A percentile compares a stretch with the other conserved stretches of the same genome.
phyloP scores from a whole-genome alignment of 352 stramenopile genomes.

The Pythium oligandrum region DNA sequence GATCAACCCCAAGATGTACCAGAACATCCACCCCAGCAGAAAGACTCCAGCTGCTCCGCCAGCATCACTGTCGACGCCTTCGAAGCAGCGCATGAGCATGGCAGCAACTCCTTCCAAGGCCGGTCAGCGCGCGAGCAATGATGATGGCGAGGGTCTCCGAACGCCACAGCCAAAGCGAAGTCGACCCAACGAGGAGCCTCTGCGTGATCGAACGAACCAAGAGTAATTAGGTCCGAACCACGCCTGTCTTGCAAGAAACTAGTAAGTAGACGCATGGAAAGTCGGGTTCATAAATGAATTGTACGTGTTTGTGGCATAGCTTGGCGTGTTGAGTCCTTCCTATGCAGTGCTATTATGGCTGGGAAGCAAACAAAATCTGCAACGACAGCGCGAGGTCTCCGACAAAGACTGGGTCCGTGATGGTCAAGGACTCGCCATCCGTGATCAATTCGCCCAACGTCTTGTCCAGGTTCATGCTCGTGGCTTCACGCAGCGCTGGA shows the following conservation, averaged over 20 bases:
- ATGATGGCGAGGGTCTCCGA: background rate
- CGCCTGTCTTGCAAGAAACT: too few species aligned
- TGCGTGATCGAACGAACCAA: constrained; percentile 16
- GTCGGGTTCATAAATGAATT: background rate
- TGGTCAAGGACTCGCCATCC: constrained; percentile 87
- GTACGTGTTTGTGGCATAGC: constrained; percentile 6
- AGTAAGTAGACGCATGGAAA: too few species aligned
- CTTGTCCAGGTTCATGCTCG: constrained; percentile 90
- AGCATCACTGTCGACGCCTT: background rate
- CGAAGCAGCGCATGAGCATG: too few species aligned
- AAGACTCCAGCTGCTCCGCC: background rate
- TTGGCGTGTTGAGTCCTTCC: background rate
- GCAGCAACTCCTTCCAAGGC: too few species aligned
- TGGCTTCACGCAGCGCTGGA: constrained; percentile 84
- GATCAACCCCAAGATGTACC: constrained; percentile 95
- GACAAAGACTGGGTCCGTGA: constrained; percentile 94
- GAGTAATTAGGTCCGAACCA: constrained; percentile 2
- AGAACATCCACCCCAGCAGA: constrained; percentile 19
- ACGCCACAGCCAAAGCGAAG: background rate
- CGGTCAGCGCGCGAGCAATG: too few species aligned
- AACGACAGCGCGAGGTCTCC: constrained; percentile 70
- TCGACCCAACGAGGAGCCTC: constrained; percentile 9
- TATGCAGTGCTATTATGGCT: too few species aligned
- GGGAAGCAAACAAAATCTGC: constrained; percentile 24
- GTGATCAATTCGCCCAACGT: constrained; percentile 83